Evolutionary conservation across 2,329 filamentous ascomycete genomes (phyloP), one percentile per base, ranked within the genome.

Genomic region (Penicillium concentricum): DNA sequence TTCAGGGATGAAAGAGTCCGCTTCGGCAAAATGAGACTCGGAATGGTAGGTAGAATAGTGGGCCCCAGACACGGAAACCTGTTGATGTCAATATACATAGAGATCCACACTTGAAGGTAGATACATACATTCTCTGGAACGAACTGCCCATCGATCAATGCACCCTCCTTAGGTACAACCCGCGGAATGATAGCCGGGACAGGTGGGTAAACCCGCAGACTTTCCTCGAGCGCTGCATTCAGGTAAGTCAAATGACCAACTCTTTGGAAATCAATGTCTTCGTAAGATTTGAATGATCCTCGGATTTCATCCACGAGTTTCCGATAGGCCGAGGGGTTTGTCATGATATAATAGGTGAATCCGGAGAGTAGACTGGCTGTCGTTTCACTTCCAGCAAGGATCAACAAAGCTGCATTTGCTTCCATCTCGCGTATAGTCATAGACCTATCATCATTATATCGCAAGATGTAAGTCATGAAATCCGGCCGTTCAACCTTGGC

Each of bases 321-420:
- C 10, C 46, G 34, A 30, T 60, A 57, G 2, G 26, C 50, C 0
- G 24, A 16, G 0, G 66, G 62, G 26, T 74, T 69, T 26, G 58
- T 66, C 7, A 76, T 58, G 0, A 78, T 64, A 43, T 63, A 64
- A 15, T 69, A 79, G 0, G 72, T 75, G 9, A 73, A 47, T 5
- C 75, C 78, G 8, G 69, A 71, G 1, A 80, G 63, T 8, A 75
- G 49, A 0, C 73, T 78, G 0, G 78, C 78, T 0, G 76, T 76
- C 0, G 79, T 80, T 53, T 81, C 78, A 20, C 73, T 75, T 2
- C 78, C 78, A 2, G 77, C 79, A 7, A 76, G 51, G 61, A 79
- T 77, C 35, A 79, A 68, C 0, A 76, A 28, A 2, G 61, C 58
- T 0, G 71, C 64, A 49, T 76, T 77, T 0, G 69, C 56, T 20